Percentiles rank a stretch among this genome's conserved stretches.
Conservation (phyloP, 495 filamentous ascomycete species). For the Hypoxylon crocopeplum region DNA sequence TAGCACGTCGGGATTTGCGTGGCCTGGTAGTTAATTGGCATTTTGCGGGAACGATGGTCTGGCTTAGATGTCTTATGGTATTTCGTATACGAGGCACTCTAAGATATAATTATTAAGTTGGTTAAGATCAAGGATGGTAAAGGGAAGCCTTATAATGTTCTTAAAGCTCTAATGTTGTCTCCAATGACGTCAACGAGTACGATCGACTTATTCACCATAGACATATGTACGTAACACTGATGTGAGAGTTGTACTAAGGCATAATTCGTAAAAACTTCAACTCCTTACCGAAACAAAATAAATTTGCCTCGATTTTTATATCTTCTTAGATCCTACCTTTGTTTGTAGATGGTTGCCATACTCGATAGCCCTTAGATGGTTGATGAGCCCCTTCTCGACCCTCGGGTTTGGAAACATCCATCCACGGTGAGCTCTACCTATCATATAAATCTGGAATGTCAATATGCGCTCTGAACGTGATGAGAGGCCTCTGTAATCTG, state of each 20-base stretch:
- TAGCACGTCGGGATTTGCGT: slow-evolving; percentile 64
- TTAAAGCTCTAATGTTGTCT: no score
- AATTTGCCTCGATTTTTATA: no score
- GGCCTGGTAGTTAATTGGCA: slow-evolving; percentile 37
- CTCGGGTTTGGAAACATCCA: no score
- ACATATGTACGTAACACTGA: slow-evolving; percentile 17
- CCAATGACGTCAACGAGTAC: slow-evolving; percentile 37
- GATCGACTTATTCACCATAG: background rate
- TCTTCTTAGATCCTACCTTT: no score
- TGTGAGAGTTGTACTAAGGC: background rate
- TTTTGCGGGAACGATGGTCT: slow-evolving; percentile 3
- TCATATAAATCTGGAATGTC: no score
- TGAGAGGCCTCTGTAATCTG: no score
- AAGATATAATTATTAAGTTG: background rate
- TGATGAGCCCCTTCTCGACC: no score
- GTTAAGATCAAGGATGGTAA: background rate
- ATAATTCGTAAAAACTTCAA: no score
- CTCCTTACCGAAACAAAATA: slow-evolving; percentile 48
- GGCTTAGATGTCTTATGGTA: background rate
- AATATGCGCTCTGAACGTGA: no score
- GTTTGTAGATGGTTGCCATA: no score
- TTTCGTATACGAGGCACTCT: background rate
- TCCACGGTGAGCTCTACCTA: no score
- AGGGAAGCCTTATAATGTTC: background rate
- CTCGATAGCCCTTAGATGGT: no score